Base-by-base conservation (phyloP, 208 protist genomes). In the Acanthamoeba healyi region DNA sequence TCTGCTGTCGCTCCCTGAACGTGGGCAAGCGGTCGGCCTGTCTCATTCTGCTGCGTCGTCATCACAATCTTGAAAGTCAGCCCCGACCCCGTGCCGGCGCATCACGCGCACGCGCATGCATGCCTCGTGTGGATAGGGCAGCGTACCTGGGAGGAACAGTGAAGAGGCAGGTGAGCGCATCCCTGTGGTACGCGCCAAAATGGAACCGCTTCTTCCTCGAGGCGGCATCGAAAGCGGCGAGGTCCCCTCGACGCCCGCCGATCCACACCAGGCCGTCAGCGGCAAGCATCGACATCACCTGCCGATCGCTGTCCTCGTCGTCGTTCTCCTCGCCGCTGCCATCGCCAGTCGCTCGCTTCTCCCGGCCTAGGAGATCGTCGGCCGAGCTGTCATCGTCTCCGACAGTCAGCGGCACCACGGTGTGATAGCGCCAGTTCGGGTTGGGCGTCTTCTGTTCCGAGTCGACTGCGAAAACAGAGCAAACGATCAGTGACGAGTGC, bases 151-250 rank as follows among this genome's bases (percentile, higher is more conserved):
- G 74, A 14, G 26, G 29, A 17, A 54, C 10, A 24, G 74, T 40
- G 74, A 26, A 15, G n/a, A 84, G 24, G 74, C 74, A 84, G 10
- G 40, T 84, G 74, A 84, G 40, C 14, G 74, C 74, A 29, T 84
- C 74, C 36, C 54, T 84, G 74, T 84, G 74, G n/a, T 32, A 54
- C 15, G 10, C 17, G 24, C 34, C 44, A 5, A 84, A 22, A 10
- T 54, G 42, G 40, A 56, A 24, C 24, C 36, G 74, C 44, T 46
- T 14, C 74, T 10, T 36, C 15, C 74, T 46, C 24, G 74, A 36
- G 74, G 44, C 24, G 10, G 74, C 42, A 34, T 84, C 74, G 44
- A 56, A 46, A 12, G 42, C 40, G 26, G 40, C 24, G 74, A 84
- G 74, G 24, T 44, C 74, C 14, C 74, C 74, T 7, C 74, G 42